Evolutionary conservation across 2,329 filamentous ascomycete species (phyloP).

Genomic region (Colletotrichum lini): DNA sequence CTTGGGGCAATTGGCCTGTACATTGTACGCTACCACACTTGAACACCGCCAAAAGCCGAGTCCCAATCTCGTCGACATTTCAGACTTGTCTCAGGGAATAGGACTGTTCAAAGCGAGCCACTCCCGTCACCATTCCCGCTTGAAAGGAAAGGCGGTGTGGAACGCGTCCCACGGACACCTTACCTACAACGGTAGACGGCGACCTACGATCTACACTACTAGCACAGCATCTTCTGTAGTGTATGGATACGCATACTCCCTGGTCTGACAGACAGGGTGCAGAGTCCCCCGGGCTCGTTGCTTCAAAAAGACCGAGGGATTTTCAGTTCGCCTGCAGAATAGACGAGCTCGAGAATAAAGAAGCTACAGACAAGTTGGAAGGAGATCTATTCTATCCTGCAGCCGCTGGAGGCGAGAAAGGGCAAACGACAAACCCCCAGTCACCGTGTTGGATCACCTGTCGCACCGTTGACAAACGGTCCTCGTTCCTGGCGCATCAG

Average conservation of each 20-base stretch:
- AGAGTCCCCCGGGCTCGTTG: background rate
- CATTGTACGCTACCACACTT: background rate
- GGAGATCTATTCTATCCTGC: background rate
- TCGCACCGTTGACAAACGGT: constrained; percentile 14
- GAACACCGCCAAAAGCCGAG: constrained; percentile 5
- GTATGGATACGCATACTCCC: constrained; percentile 29
- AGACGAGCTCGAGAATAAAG: background rate
- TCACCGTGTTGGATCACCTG: background rate
- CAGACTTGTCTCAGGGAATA: constrained; percentile 6
- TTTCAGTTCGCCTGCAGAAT: constrained; percentile 14
- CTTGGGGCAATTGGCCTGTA: constrained; percentile 9
- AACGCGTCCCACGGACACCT: constrained; percentile 23
- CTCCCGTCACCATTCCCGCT: background rate
- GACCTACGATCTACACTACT: constrained; percentile 20
- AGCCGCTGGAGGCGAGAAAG: constrained; percentile 26
- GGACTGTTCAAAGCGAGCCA: background rate
- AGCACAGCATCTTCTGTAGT: background rate
- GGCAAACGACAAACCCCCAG: background rate
- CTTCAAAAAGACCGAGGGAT: constrained; percentile 16
- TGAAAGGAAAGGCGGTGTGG: constrained; percentile 37
- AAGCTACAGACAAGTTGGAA: constrained; percentile 5
- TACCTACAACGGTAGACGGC: constrained; percentile 16
- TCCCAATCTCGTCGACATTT: constrained; percentile 18
- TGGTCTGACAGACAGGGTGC: background rate
- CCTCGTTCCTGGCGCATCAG: background rate